Conservation (phyloP, 2,329 filamentous ascomycete genomes). For the Nigrospora sphaerica region DNA sequence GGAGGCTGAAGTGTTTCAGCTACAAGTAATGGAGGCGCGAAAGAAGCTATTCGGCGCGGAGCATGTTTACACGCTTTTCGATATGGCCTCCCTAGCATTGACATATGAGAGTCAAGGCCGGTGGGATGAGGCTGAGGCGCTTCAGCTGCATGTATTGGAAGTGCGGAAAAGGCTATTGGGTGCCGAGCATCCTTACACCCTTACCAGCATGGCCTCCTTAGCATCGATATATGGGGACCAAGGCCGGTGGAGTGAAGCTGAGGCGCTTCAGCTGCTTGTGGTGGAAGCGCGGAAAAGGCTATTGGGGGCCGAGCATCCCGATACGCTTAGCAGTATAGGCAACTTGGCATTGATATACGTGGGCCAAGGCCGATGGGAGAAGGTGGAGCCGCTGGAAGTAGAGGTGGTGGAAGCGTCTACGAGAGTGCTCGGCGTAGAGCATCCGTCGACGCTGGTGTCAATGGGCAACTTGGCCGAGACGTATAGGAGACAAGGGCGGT, state of each 20-base stretch:
- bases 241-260: background rate
- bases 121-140: slow-evolving; percentile 1
- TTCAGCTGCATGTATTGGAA: background rate
- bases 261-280: background rate
- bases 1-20: slow-evolving; percentile 1
- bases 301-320: background rate
- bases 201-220: background rate
- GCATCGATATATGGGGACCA: background rate
- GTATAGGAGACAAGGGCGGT: background rate
- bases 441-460: slow-evolving; percentile 3
- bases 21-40: background rate
- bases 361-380: background rate
- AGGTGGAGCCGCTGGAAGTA: slow-evolving; percentile 1
- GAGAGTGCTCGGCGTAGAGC: slow-evolving; percentile 1
- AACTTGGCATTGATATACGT: background rate
- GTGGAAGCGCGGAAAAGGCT: background rate
- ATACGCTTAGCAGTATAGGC: background rate
- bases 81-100: slow-evolving; percentile 2
- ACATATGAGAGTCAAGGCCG: background rate
- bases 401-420: slow-evolving; percentile 2
- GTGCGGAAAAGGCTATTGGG: background rate
- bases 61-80: slow-evolving; percentile 1
- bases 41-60: background rate
- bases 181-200: background rate
- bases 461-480: slow-evolving; percentile 3